Conservation (phyloP, 148 eudicot species). For the Pharnaceum exiguum region DNA sequence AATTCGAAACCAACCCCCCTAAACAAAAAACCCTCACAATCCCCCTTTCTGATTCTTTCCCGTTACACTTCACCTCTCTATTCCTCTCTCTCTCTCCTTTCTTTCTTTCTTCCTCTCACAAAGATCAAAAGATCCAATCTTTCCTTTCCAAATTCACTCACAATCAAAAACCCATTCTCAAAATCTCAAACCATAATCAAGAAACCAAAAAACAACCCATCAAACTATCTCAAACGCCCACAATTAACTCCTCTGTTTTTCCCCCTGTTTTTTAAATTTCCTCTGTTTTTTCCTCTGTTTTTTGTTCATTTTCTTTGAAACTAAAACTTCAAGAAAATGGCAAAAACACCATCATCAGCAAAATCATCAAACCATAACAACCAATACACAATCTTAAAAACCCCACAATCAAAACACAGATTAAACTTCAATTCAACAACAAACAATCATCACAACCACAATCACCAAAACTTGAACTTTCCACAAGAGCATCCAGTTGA, state of each 20-base stretch:
- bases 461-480: constrained; percentile 18
- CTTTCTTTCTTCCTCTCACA: neutral
- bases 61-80: constrained; percentile 10
- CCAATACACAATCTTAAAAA: constrained; percentile 32
- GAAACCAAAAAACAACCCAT: no score
- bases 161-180: neutral
- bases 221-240: no score
- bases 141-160: neutral
- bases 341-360: constrained; percentile 40
- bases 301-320: neutral
- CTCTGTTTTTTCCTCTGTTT: no score
- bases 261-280: neutral
- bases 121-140: constrained; percentile 10
- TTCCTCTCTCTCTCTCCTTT: constrained; percentile 17
- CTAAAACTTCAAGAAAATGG: constrained; percentile 21
- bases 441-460: constrained; percentile 59
- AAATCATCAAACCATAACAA: constrained; percentile 51
- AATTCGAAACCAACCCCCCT: constrained; percentile 8
- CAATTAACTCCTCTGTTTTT: constrained; percentile 13
- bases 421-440: constrained; percentile 42
- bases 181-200: neutral
- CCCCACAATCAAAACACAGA: constrained; percentile 70
- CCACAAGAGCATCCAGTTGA: constrained; percentile 85
- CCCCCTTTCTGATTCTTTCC: constrained; percentile 14
- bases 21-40: constrained; percentile 1